A percentile compares a stretch with the other conserved stretches of the same genome.
Conservation (phyloP, 225 moss, liverwort and hornwort species). For the Marchantia paleacea region DNA sequence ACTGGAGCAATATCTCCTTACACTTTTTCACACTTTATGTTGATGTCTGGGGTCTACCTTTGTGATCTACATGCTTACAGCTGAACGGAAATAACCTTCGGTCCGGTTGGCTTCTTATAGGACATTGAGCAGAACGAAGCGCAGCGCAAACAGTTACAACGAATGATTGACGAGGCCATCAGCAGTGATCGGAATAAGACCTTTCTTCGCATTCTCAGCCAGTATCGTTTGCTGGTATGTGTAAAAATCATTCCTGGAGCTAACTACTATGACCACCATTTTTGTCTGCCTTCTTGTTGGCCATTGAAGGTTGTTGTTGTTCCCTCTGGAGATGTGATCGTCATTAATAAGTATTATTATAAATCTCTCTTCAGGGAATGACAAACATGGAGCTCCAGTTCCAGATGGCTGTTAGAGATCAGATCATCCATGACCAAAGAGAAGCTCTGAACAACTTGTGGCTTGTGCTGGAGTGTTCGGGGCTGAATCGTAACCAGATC, state of each 20-base stretch:
- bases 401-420: conserved; percentile 85
- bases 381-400: conserved; percentile 89
- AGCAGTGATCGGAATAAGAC: conserved; percentile 88
- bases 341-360: neutral
- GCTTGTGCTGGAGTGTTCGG: conserved; percentile 81
- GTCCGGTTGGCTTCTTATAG: conserved; percentile 28
- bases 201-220: conserved; percentile 73
- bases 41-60: neutral
- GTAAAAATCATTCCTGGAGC: neutral
- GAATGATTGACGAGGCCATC: conserved; percentile 77
- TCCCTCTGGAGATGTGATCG: neutral
- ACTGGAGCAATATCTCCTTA: neutral
- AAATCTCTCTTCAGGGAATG: conserved; percentile 54
- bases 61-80: neutral
- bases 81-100: neutral
- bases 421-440: conserved; percentile 75
- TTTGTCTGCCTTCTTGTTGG: neutral
- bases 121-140: conserved; percentile 81
- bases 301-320: neutral
- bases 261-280: neutral
- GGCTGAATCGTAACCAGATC: conserved; percentile 67
- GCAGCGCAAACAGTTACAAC: conserved; percentile 76
- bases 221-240: conserved; percentile 56
- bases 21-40: neutral
- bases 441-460: conserved; percentile 78